phyloP scores from a whole-genome alignment of 2,329 filamentous ascomycete genomes.

The Botrytis elliptica region DNA sequence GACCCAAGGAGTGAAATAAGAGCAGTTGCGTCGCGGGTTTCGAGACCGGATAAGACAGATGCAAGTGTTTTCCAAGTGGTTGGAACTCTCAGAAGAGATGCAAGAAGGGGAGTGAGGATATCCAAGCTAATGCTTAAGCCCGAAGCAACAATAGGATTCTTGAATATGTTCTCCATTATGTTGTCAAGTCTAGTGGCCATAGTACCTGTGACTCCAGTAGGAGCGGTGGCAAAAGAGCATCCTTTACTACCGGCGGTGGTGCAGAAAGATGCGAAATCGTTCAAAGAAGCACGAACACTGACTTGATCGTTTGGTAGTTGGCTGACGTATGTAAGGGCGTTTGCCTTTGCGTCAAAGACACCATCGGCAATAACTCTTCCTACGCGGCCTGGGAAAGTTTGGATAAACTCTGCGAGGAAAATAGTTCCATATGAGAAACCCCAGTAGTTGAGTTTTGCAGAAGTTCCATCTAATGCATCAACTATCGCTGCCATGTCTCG shows the following conservation, averaged over 20 bases:
- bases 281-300: constrained; percentile 20
- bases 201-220: not conserved
- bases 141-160: constrained; percentile 2
- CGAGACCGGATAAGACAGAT: constrained; percentile 16
- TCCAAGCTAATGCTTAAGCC: constrained; percentile 3
- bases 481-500: constrained; percentile 29
- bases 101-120: not conserved
- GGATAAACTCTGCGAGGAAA: constrained; percentile 45
- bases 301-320: constrained; percentile 27
- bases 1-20: not conserved
- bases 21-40: constrained; percentile 19
- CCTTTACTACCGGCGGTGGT: constrained; percentile 13
- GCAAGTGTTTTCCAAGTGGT: constrained; percentile 16
- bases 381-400: constrained; percentile 44
- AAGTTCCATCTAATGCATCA: constrained; percentile 5
- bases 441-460: constrained; percentile 45
- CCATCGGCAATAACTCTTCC: constrained; percentile 42
- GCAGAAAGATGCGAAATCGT: constrained; percentile 26
- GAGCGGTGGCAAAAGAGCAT: constrained; percentile 16
- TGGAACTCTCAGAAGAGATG: constrained; percentile 14
- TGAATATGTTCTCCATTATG: not conserved
- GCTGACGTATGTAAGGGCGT: constrained; percentile 40
- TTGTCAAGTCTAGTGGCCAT: constrained; percentile 4
- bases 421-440: constrained; percentile 51
- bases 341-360: constrained; percentile 37